A percentile compares a stretch with the other conserved stretches of the same genome.
phyloP scores from a whole-genome alignment of 768 basidiomycete species.

The Cantharellus anzutake region DNA sequence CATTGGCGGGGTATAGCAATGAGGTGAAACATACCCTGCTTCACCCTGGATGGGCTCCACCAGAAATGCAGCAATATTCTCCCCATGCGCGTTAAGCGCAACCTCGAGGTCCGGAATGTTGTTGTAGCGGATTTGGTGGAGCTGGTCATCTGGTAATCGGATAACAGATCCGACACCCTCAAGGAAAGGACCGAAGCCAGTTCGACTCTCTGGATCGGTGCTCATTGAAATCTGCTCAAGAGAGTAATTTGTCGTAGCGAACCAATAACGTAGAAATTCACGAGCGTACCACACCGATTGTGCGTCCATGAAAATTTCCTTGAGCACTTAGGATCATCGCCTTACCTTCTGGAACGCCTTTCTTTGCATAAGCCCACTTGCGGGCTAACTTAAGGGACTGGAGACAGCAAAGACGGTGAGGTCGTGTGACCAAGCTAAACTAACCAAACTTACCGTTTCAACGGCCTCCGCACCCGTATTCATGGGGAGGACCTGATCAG shows the following conservation, averaged over 20 bases:
- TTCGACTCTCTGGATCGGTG: constrained; percentile 79
- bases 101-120: constrained; percentile 62
- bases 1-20: not conserved
- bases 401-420: not conserved
- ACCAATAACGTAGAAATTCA: not conserved
- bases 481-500: constrained; percentile 54
- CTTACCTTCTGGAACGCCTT: constrained; percentile 59
- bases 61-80: constrained; percentile 78
- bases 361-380: constrained; percentile 92
- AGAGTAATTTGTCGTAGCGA: constrained; percentile 4
- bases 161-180: constrained; percentile 67
- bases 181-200: constrained; percentile 83
- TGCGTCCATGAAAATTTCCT: constrained; percentile 94
- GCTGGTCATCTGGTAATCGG: constrained; percentile 28
- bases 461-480: constrained; percentile 99
- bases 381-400: constrained; percentile 75
- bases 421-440: not conserved
- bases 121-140: constrained; percentile 60
- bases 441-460: constrained; percentile 34
- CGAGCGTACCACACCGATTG: constrained; percentile 32
- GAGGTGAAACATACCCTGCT: constrained; percentile 49
- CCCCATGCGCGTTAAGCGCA: constrained; percentile 63
- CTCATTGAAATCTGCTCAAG: constrained; percentile 43
- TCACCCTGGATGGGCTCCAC: constrained; percentile 99
- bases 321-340: constrained; percentile 73